Conservation (phyloP, 176 grass and related monocot species). For the Ananas comosus region DNA sequence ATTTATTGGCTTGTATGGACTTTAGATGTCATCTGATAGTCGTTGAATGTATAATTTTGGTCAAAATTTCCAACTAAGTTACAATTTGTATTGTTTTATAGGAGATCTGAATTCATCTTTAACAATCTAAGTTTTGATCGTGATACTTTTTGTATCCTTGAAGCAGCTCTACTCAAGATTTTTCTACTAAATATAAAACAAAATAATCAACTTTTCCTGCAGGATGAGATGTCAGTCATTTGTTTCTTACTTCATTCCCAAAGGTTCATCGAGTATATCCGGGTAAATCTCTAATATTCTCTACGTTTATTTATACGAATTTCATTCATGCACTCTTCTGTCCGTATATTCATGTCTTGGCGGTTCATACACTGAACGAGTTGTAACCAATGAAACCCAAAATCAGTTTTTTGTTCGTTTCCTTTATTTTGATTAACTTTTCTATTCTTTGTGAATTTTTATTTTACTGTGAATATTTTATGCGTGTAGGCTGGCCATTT, state of each 20-base stretch:
- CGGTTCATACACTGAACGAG: not conserved
- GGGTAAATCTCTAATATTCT: conserved; percentile 41
- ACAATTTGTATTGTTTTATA: not conserved
- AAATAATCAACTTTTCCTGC: conserved; percentile 21
- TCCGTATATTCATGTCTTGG: not conserved
- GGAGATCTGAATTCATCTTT: not conserved
- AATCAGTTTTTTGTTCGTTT: not conserved
- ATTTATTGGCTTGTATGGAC: too few relatives aligned
- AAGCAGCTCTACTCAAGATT: not conserved
- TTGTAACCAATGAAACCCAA: not conserved
- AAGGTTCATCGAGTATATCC: conserved; percentile 86
- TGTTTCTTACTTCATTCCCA: conserved; percentile 98
- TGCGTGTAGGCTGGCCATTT: conserved; percentile 45
- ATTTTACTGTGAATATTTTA: not conserved
- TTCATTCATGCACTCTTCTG: not conserved
- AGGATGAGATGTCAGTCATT: conserved; percentile 82
- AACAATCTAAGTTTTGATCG: not conserved
- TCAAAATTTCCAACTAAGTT: not conserved
- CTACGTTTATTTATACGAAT: not conserved
- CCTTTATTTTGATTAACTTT: not conserved
- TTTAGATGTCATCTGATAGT: too few relatives aligned
- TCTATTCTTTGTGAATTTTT: not conserved
- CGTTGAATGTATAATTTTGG: too few relatives aligned
- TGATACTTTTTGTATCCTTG: not conserved
- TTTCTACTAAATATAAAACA: conserved; percentile 13